phyloP scores from a whole-genome alignment of 257 asterid genomes.

The Jacaranda mimosifolia region DNA sequence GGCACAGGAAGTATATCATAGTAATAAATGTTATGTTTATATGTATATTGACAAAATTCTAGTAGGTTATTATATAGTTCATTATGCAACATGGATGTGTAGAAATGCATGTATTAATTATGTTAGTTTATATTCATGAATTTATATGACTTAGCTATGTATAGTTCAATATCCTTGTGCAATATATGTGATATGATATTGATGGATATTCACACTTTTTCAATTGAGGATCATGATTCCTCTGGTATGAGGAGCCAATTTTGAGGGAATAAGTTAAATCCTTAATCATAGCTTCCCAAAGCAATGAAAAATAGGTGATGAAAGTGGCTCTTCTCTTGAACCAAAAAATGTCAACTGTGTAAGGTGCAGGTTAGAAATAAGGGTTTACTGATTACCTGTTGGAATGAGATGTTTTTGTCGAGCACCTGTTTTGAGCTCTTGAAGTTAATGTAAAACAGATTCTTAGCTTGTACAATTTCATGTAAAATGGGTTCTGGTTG shows the following conservation, averaged over 20 bases:
- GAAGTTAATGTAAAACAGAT: slow-evolving; percentile 5
- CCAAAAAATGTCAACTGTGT: no score
- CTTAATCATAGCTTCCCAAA: slow-evolving; percentile 9
- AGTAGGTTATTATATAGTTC: no score
- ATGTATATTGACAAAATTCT: no score
- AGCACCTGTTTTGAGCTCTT: background rate
- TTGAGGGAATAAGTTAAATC: background rate
- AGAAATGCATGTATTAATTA: no score
- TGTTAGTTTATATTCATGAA: no score
- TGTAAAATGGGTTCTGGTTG: slow-evolving; percentile 7
- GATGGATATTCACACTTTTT: background rate
- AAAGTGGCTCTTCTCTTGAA: no score
- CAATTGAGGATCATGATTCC: background rate
- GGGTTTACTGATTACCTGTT: background rate
- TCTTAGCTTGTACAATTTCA: background rate
- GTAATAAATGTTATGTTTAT: no score
- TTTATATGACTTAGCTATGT: no score
- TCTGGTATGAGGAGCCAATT: background rate
- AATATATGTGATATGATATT: background rate
- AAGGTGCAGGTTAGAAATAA: background rate
- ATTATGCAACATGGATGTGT: no score
- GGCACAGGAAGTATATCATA: no score
- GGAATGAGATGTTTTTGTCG: background rate
- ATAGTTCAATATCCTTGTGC: no score
- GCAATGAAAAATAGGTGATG: background rate